Percentiles rank a stretch among this genome's conserved stretches.
Evolutionary conservation across 2,329 filamentous ascomycete species (phyloP).

Genomic region (Colletotrichum viniferum): DNA sequence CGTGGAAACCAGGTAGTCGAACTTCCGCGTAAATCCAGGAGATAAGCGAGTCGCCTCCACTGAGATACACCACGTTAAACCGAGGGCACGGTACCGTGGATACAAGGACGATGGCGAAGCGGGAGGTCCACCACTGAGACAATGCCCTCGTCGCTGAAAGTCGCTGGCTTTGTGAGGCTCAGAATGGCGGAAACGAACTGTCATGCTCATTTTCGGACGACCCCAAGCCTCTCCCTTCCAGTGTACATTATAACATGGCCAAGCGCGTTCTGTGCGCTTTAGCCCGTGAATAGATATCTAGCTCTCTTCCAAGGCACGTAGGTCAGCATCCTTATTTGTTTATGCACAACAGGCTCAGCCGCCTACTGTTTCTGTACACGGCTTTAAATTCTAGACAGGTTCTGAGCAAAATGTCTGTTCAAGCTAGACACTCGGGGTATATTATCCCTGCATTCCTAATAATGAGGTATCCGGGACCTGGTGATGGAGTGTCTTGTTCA

Average conservation of each 20-base stretch:
- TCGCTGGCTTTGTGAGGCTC: neutral
- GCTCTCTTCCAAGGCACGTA: neutral
- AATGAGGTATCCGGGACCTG: neutral
- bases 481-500: neutral
- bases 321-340: neutral
- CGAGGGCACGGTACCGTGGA: neutral
- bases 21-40: neutral
- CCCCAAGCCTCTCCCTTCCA: neutral
- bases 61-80: neutral
- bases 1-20: neutral
- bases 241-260: neutral
- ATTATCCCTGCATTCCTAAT: neutral
- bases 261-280: neutral
- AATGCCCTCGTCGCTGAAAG: neutral
- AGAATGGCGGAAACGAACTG: neutral
- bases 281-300: neutral
- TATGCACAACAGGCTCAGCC: neutral
- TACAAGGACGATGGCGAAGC: neutral
- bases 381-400: neutral
- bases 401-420: neutral
- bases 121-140: neutral
- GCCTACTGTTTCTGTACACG: neutral
- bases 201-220: neutral
- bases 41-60: neutral
- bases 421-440: neutral